Evolutionary conservation across 495 filamentous ascomycete genomes (phyloP).

Genomic region (Annulohypoxylon nitens): DNA sequence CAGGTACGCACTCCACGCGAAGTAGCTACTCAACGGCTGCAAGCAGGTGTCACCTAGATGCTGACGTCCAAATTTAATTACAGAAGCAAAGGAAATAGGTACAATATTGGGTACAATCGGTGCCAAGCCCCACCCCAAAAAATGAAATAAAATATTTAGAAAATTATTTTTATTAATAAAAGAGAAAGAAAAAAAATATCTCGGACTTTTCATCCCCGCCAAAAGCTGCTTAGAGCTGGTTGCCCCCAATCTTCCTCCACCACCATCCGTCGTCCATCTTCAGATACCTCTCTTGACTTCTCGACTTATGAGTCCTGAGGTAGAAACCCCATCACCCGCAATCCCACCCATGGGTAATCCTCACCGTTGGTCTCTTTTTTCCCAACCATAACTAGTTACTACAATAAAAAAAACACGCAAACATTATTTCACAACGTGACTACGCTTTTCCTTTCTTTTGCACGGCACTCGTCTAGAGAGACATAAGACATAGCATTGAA

Average conservation of each 20-base stretch:
- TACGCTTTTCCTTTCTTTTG: not conserved
- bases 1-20: slow-evolving; percentile 15
- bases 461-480: too few species aligned
- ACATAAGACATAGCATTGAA: too few species aligned
- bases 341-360: slow-evolving; percentile 9
- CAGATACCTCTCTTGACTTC: slow-evolving; percentile 8
- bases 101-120: too few species aligned
- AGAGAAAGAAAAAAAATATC: slow-evolving; percentile 36
- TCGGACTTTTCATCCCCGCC: slow-evolving; percentile 46
- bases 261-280: slow-evolving; percentile 40
- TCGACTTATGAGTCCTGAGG: not conserved
- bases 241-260: slow-evolving; percentile 48
- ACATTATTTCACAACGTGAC: slow-evolving; percentile 2
- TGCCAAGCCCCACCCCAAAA: too few species aligned
- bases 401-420: not conserved
- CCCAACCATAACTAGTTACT: not conserved
- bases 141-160: slow-evolving; percentile 2
- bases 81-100: slow-evolving; percentile 2
- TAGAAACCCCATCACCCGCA: slow-evolving; percentile 16
- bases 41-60: slow-evolving; percentile 22
- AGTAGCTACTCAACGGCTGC: slow-evolving; percentile 10
- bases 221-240: slow-evolving; percentile 38
- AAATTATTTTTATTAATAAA: not conserved
- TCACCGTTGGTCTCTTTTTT: not conserved
- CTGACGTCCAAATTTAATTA: slow-evolving; percentile 16